A percentile compares a stretch with the other conserved stretches of the same genome.
These are phyloP conservation scores for Zygnema cylindricum DNA, from an alignment of 139 green algal genomes.

Conservation along the genomic window DNA sequence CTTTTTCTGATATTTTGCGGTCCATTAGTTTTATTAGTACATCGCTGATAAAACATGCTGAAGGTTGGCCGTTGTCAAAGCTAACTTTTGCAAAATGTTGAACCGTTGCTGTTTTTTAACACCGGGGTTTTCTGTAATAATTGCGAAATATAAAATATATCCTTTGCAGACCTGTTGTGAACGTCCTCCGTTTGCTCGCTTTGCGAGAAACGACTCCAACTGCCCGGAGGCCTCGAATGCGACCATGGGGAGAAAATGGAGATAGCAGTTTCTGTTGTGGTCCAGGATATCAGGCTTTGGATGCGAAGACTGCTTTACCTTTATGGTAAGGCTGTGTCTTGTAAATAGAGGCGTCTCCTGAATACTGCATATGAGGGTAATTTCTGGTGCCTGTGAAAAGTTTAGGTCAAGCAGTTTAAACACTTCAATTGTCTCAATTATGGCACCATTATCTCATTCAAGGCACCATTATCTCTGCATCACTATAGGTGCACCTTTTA, in stretches of 20 bases:
- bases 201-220: slow-evolving; percentile 26
- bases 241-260: not conserved
- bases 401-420: slow-evolving; percentile 5
- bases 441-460: too few relatives aligned
- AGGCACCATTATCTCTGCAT: too few relatives aligned
- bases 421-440: too few relatives aligned
- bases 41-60: slow-evolving; percentile 9
- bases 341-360: too few relatives aligned
- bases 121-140: too few relatives aligned
- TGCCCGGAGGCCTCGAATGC: slow-evolving; percentile 8
- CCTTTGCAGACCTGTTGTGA: slow-evolving; percentile 23
- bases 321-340: too few relatives aligned
- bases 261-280: slow-evolving; percentile 25
- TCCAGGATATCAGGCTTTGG: not conserved
- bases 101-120: too few relatives aligned
- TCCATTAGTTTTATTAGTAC: too few relatives aligned
- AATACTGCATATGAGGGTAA: not conserved
- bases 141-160: too few relatives aligned
- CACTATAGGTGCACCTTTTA: too few relatives aligned
- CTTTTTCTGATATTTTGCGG: too few relatives aligned
- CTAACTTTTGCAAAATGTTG: too few relatives aligned
- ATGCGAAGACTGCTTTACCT: not conserved
- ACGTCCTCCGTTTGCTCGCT: slow-evolving; percentile 38
- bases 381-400: not conserved
- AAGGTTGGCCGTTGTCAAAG: not conserved